Evolutionary conservation across 2,329 filamentous ascomycete species (phyloP).

Genomic region (Fusarium temperatum): DNA sequence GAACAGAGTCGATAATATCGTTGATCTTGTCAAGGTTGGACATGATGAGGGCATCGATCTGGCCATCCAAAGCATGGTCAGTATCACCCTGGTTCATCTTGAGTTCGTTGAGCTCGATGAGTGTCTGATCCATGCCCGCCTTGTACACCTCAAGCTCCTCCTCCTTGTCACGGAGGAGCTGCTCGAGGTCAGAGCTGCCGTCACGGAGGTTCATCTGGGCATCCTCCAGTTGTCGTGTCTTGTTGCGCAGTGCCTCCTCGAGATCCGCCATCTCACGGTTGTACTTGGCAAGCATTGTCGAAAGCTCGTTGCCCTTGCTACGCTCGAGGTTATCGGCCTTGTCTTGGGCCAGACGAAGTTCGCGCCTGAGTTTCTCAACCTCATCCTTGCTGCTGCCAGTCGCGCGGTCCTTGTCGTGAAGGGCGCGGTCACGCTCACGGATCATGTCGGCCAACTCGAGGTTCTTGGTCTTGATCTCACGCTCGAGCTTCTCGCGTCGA

Average conservation of each 20-base stretch:
- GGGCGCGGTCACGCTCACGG: constrained; percentile 88
- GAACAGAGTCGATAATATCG: constrained; percentile 95
- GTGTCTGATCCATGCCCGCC: constrained; percentile 94
- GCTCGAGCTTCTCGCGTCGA: constrained; percentile 90
- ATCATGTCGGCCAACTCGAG: constrained; percentile 99
- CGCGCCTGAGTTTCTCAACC: constrained; percentile 91
- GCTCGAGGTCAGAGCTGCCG: constrained; percentile 85
- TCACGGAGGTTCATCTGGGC: constrained; percentile 80
- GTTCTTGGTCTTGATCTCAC: constrained; percentile 99
- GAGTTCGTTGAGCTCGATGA: constrained; percentile 91
- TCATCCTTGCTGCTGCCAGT: constrained; percentile 90
- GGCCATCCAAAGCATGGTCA: constrained; percentile 84
- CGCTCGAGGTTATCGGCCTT: constrained; percentile 91
- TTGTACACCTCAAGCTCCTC: constrained; percentile 98
- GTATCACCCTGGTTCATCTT: constrained; percentile 78
- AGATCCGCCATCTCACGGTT: constrained; percentile 97
- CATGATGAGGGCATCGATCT: constrained; percentile 89
- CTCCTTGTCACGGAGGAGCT: constrained; percentile 89
- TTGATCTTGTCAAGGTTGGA: constrained; percentile 93
- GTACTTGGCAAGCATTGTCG: constrained; percentile 92
- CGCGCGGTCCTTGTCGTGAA: constrained; percentile 92
- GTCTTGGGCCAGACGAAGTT: constrained; percentile 90
- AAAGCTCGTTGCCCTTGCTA: constrained; percentile 93
- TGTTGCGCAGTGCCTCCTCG: constrained; percentile 89
- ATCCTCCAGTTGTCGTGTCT: constrained; percentile 87